Base-by-base conservation (phyloP, 306 rosid genomes). In the Prunus kanzakura region DNA sequence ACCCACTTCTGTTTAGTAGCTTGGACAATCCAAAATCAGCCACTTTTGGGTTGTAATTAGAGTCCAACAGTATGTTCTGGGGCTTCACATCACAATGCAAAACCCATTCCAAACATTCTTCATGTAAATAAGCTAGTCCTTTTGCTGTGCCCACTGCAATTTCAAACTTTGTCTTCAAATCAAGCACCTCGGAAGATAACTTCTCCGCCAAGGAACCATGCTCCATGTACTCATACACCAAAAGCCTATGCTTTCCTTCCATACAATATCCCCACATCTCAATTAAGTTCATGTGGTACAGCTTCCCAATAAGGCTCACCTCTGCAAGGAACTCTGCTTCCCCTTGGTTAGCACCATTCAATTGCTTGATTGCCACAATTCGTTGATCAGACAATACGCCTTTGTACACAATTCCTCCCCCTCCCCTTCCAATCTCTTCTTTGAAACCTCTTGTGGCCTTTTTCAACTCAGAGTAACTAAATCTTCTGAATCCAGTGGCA, bases 71-170 rank as follows among this genome's bases (percentile, higher is more conserved):
- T 64, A 83, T 83, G 60, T 89, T 89, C 4, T 89, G 87, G 60
- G 87, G 93, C 83, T 87, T 89, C 52, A 87, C 87, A 52, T 89
- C 89, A 13, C 87, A 87, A 29, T 87, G 89, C 19, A 89, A 55
- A 56, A 86, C 82, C 89, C 92, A 86, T 29, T 88, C 91, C 75
- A 86, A 79, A 54, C 89, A 86, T 38, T 79, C 89, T 2, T 88
- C 89, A 16, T 85, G 91, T 5, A 81, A 29, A 82, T 83, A 88
- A 67, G 85, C 82, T 5, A 88, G 50, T 9, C 86, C 89, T 43
- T 16, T 86, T 8, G 84, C 82, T 0, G 83, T 86, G 11, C 91
- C 85, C 11, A 79, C 11, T 9, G 89, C 85, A 76, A 88, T 86
- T 11, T 82, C 29, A 62, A 81, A 86, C 55, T 77, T 86, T 60